Conservation (phyloP, 768 basidiomycete genomes). For the Termitomyces sp. region DNA sequence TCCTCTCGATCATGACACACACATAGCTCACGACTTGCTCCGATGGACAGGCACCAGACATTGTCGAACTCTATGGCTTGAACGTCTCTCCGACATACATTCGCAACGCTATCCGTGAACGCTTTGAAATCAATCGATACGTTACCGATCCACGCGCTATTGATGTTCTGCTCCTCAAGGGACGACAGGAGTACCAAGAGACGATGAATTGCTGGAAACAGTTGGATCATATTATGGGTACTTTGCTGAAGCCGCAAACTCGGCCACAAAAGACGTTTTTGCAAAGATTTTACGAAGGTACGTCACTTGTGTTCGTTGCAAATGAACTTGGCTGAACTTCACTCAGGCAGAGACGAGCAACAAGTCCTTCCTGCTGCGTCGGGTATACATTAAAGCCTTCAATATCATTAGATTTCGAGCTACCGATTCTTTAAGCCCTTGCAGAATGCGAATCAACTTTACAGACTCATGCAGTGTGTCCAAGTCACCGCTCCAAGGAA, state of each 20-base stretch:
- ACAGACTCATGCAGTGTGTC: no score
- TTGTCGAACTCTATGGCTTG: constrained; percentile 78
- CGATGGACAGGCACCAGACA: constrained; percentile 78
- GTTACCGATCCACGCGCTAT: constrained; percentile 80
- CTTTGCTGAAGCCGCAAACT: constrained; percentile 50
- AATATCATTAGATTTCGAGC: neutral
- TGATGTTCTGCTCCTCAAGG: constrained; percentile 84
- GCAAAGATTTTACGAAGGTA: constrained; percentile 84
- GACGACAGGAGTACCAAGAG: constrained; percentile 88
- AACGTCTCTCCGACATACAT: constrained; percentile 75
- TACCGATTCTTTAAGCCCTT: neutral
- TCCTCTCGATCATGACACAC: neutral
- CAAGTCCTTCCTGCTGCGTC: constrained; percentile 68
- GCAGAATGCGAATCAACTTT: neutral
- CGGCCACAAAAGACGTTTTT: constrained; percentile 59
- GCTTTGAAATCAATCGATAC: constrained; percentile 83
- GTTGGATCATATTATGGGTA: constrained; percentile 73
- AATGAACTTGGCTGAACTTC: constrained; percentile 1
- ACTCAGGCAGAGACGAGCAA: constrained; percentile 71
- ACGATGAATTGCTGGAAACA: constrained; percentile 94
- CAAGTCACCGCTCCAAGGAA: neutral
- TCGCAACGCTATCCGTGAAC: constrained; percentile 77
- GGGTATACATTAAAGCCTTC: constrained; percentile 24
- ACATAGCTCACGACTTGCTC: constrained; percentile 7
- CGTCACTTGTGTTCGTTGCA: constrained; percentile 20